These are phyloP conservation scores for Triticum monococcum DNA, from an alignment of 176 grass and related monocot species.

Conservation along the genomic window DNA sequence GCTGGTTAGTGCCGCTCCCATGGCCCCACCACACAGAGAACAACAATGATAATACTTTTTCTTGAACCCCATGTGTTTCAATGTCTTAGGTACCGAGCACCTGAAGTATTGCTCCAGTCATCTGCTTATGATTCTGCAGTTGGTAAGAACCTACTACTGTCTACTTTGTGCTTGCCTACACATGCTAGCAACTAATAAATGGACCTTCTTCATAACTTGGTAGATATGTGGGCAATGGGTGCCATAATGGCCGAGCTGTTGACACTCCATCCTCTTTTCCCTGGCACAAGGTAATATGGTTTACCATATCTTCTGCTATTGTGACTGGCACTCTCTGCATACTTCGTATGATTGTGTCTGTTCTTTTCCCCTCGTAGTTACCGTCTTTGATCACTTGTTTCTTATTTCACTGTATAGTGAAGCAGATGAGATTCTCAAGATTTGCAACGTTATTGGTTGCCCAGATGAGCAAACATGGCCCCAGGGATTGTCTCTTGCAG, in stretches of 20 bases:
- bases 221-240: constrained; percentile 99
- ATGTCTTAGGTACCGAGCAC: constrained; percentile 87
- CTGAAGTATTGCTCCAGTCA: constrained; percentile 94
- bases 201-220: constrained; percentile 24
- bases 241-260: constrained; percentile 98
- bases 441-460: constrained; percentile 88
- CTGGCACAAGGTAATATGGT: constrained; percentile 79
- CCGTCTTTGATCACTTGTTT: constrained; percentile 24
- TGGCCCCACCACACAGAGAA: not conserved
- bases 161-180: constrained; percentile 24
- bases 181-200: constrained; percentile 4
- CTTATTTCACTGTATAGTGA: constrained; percentile 58
- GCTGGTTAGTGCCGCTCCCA: constrained; percentile 49
- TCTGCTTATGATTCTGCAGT: constrained; percentile 89
- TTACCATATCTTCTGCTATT: constrained; percentile 27
- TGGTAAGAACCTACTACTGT: constrained; percentile 56
- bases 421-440: constrained; percentile 93
- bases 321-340: not conserved
- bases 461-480: constrained; percentile 81
- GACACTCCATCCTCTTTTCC: constrained; percentile 93
- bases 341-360: not conserved
- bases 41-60: constrained; percentile 22
- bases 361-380: not conserved
- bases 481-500: constrained; percentile 82
- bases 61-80: constrained; percentile 25